Conservation (phyloP, 305 asterid species). For the Fraxinus ornus region DNA sequence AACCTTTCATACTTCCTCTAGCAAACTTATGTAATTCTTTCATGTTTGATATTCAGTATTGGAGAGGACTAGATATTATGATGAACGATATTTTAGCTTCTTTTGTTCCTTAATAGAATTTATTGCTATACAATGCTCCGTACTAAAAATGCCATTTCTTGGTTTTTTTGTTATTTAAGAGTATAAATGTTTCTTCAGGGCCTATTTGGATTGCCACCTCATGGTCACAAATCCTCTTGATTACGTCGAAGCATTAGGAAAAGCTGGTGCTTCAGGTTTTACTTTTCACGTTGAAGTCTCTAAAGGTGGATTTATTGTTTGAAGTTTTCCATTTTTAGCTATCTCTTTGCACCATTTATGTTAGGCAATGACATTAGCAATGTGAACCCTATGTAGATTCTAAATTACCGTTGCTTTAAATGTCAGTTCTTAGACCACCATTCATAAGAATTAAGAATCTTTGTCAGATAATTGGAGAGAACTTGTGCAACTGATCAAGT, state of each 20-base stretch:
- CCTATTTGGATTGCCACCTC: slow-evolving; percentile 92
- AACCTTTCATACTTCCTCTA: slow-evolving; percentile 11
- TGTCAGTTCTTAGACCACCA: not conserved
- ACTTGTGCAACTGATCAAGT: slow-evolving; percentile 64
- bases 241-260: slow-evolving; percentile 73
- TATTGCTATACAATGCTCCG: not conserved
- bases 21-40: not conserved
- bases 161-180: not conserved
- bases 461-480: slow-evolving; percentile 84
- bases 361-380: not conserved
- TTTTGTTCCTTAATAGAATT: not conserved
- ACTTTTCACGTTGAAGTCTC: slow-evolving; percentile 88
- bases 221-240: slow-evolving; percentile 97
- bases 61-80: not conserved
- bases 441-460: not conserved
- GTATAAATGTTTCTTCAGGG: slow-evolving; percentile 40
- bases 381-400: not conserved
- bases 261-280: slow-evolving; percentile 98
- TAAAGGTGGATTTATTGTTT: slow-evolving; percentile 45
- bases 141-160: not conserved
- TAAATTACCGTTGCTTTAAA: not conserved
- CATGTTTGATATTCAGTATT: not conserved
- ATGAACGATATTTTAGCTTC: not conserved
- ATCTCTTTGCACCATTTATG: not conserved
- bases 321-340: not conserved